Evolutionary conservation across 371 early-diverging fungal species (phyloP), one percentile per base, ranked within the genome.

Genomic region (Rhizopus microsporus): DNA sequence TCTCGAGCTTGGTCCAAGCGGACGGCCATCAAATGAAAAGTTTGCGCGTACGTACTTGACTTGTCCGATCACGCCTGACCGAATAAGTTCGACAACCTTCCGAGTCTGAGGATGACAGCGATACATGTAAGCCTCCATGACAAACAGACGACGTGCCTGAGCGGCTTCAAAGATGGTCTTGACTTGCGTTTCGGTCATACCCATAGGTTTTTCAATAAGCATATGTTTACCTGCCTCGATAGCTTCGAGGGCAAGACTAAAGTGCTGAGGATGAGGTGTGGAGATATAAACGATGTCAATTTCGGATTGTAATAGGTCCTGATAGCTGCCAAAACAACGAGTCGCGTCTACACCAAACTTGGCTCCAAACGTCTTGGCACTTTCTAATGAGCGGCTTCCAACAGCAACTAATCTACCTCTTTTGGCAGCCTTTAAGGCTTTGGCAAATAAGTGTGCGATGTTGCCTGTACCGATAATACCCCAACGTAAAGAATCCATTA

Each of bases 111-210:
- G 79, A 40, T 79, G 79, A 31, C 76, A 76, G 0, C 76, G 74
- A 42, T 79, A 79, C 79, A 79, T 79, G 49, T 76, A 79, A 1
- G 76, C 79, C 42, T 79, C 79, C 79, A 79, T 79, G 3, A 72
- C 63, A 59, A 79, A 75, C 10, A 74, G 55, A 13, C 62, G 51
- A 47, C 57, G 40, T 35, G 65, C 57, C 39, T 71, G 61, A 34
- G 70, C 72, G 2, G 68, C 64, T 2, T 63, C 59, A 13, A 81
- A 42, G 15, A 79, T 70, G 2, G 49, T 48, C 31, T 50, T 35
- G 3, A 69, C 80, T 55, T 81, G 76, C 0, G 16, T 30, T 30
- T 71, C 69, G 53, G 63, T 74, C 70, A 77, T 73, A 8, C 76
- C 74, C 65, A 80, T 69, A 7, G 83, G 83, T 34, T 82, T 82